phyloP scores from a whole-genome alignment of 2,329 filamentous ascomycete species.

The Colletotrichum sansevieriae region DNA sequence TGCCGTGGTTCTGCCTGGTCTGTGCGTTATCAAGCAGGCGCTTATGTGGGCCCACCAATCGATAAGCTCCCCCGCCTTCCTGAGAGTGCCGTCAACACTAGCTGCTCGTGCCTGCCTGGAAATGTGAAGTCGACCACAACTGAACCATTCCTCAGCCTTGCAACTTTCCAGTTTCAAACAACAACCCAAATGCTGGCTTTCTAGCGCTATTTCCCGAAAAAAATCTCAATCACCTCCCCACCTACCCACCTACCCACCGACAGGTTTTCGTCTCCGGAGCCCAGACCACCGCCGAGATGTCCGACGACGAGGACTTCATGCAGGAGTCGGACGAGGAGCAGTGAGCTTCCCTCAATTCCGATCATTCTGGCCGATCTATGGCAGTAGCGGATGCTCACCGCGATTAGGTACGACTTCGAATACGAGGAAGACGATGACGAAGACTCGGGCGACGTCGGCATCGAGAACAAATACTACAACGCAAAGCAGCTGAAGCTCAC shows the following conservation, averaged over 20 bases:
- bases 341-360: conserved; percentile 45
- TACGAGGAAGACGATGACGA: conserved; percentile 95
- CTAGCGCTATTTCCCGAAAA: neutral
- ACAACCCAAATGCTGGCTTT: neutral
- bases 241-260: too few relatives aligned
- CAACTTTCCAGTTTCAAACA: neutral
- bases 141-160: neutral
- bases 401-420: conserved; percentile 86
- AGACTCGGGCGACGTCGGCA: conserved; percentile 88
- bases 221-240: neutral
- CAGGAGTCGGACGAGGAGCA: conserved; percentile 63
- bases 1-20: conserved; percentile 4
- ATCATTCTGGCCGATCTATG: too few relatives aligned
- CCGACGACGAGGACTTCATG: conserved; percentile 65
- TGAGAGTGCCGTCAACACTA: conserved; percentile 14
- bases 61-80: conserved; percentile 42
- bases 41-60: conserved; percentile 33
- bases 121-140: neutral
- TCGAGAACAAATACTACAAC: conserved; percentile 99
- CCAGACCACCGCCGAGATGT: conserved; percentile 54
- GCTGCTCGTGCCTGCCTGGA: conserved; percentile 19
- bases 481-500: conserved; percentile 95
- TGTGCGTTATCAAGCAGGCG: conserved; percentile 14
- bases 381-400: conserved; percentile 37
- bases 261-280: neutral